Conservation (phyloP, 306 rosid genomes). For the Prunus mongolica region DNA sequence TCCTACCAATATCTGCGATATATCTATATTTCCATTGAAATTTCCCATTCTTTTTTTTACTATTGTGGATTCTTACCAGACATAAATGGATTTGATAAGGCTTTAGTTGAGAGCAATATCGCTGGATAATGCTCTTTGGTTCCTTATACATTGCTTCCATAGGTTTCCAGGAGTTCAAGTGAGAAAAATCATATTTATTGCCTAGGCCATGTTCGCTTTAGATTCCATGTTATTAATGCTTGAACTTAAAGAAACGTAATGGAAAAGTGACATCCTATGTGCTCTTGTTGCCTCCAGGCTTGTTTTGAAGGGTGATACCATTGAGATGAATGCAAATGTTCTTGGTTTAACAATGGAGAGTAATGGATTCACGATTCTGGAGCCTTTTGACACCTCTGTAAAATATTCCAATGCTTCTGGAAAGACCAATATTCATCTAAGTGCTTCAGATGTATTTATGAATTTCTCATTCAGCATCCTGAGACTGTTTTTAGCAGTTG, state of each 20-base stretch:
- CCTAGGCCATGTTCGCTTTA: neutral
- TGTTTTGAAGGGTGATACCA: slow-evolving; percentile 70
- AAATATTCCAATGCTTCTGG: slow-evolving; percentile 85
- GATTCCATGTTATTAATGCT: neutral
- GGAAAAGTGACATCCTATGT: slow-evolving; percentile 21
- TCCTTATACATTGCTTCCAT: neutral
- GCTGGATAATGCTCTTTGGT: too few species aligned
- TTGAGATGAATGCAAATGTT: slow-evolving; percentile 74
- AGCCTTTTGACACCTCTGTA: slow-evolving; percentile 83
- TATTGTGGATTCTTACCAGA: too few species aligned
- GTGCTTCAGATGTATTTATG: slow-evolving; percentile 84
- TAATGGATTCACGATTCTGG: slow-evolving; percentile 86
- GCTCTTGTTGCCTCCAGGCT: slow-evolving; percentile 50
- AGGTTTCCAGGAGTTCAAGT: neutral
- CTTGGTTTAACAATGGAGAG: slow-evolving; percentile 97
- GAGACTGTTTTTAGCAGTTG: slow-evolving; percentile 86
- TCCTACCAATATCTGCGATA: neutral
- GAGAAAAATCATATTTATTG: neutral
- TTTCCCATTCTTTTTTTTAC: too few species aligned
- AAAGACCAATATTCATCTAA: slow-evolving; percentile 77
- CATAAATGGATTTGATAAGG: too few species aligned
- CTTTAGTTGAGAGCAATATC: too few species aligned
- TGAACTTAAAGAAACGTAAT: neutral
- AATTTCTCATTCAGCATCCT: slow-evolving; percentile 94
- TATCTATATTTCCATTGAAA: neutral